These are phyloP conservation scores for Exidia glandulosa DNA, from an alignment of 768 basidiomycete species.

Conservation along the genomic window DNA sequence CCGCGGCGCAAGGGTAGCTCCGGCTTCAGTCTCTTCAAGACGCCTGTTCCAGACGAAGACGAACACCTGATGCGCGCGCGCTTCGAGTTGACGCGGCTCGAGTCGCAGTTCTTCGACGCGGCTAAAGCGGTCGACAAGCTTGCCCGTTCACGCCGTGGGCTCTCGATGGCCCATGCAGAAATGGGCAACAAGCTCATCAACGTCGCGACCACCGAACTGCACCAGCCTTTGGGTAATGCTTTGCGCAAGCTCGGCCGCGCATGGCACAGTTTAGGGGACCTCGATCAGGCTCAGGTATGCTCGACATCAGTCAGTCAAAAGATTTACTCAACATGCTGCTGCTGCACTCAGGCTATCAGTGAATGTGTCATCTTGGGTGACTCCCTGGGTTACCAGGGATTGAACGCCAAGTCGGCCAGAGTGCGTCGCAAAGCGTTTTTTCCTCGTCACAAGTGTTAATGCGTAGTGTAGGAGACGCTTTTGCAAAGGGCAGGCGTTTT, in stretches of 20 bases:
- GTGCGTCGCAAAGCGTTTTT: constrained; percentile 10
- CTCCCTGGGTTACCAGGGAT: constrained; percentile 87
- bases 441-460: background rate
- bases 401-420: constrained; percentile 95
- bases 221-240: constrained; percentile 73
- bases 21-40: constrained; percentile 65
- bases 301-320: background rate
- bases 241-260: constrained; percentile 76
- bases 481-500: constrained; percentile 81
- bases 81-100: constrained; percentile 84
- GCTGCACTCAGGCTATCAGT: constrained; percentile 54
- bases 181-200: constrained; percentile 90
- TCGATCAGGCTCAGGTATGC: constrained; percentile 68
- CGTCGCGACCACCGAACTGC: constrained; percentile 80
- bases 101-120: constrained; percentile 85
- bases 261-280: constrained; percentile 79
- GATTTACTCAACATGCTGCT: background rate
- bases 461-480: constrained; percentile 51
- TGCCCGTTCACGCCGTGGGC: constrained; percentile 60
- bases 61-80: constrained; percentile 85
- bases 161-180: constrained; percentile 71
- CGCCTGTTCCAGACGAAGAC: constrained; percentile 86
- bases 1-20: constrained; percentile 61
- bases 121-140: constrained; percentile 86
- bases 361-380: constrained; percentile 97